Conservation (phyloP, 2,329 filamentous ascomycete species). For the Fusarium camptoceras region DNA sequence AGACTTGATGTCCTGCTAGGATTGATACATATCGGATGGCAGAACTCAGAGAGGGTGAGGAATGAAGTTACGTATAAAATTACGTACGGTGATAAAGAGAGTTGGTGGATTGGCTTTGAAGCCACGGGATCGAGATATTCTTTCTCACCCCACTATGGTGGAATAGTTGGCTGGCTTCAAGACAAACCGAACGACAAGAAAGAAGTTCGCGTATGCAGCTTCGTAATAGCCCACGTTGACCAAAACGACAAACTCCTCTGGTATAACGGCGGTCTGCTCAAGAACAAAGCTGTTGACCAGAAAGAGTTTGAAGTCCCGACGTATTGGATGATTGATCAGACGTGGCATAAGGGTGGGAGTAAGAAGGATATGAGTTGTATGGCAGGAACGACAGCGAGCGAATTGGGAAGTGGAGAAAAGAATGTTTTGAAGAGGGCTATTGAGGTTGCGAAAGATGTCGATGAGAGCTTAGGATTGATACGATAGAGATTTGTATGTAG, state of each 20-base stretch:
- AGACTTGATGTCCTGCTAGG: slow-evolving; percentile 53
- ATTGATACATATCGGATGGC: slow-evolving; percentile 58
- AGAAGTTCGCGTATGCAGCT: slow-evolving; percentile 52
- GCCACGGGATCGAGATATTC: slow-evolving; percentile 53
- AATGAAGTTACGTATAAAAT: slow-evolving; percentile 56
- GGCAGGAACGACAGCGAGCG: slow-evolving; percentile 35
- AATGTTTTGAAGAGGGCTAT: slow-evolving; percentile 21
- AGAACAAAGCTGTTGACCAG: slow-evolving; percentile 52
- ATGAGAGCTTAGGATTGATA: slow-evolving; percentile 16
- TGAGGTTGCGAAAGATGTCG: slow-evolving; percentile 20
- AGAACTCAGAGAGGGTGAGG: slow-evolving; percentile 56
- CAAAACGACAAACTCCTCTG: slow-evolving; percentile 53
- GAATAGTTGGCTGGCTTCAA: slow-evolving; percentile 53
- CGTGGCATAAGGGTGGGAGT: slow-evolving; percentile 51
- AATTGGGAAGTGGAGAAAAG: slow-evolving; percentile 13
- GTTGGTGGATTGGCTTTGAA: slow-evolving; percentile 60
- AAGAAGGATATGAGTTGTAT: slow-evolving; percentile 56
- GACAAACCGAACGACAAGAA: neutral
- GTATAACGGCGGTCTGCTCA: slow-evolving; percentile 58
- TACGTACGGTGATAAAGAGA: slow-evolving; percentile 60
- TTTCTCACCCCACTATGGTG: slow-evolving; percentile 57
- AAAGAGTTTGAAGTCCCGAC: slow-evolving; percentile 52
- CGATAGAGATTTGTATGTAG: neutral
- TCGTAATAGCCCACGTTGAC: slow-evolving; percentile 58
- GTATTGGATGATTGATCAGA: slow-evolving; percentile 56